Percentiles rank a stretch among this genome's conserved stretches.
Conservation (phyloP, 192 early-diverging fungal species). For the Radiomyces spectabilis region DNA sequence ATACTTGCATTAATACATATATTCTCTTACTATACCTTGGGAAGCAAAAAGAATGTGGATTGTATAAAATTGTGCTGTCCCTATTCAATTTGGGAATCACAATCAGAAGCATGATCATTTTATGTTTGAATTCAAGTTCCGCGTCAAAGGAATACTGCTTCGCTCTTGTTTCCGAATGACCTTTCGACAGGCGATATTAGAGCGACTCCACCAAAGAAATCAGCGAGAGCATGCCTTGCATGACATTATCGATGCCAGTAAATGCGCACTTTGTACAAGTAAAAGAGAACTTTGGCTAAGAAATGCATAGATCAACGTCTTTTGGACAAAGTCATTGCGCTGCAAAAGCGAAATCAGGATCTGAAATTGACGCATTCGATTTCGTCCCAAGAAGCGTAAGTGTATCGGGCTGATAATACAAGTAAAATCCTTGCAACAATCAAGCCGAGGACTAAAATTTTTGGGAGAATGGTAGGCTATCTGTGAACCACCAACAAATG, state of each 20-base stretch:
- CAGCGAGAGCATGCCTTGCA: background rate
- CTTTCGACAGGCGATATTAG: background rate
- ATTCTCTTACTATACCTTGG: too few species aligned
- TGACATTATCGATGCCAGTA: background rate
- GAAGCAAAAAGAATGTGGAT: too few species aligned
- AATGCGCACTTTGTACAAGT: background rate
- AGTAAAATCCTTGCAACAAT: background rate
- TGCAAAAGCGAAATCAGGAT: background rate
- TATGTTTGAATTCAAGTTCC: too few species aligned
- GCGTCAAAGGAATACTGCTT: too few species aligned
- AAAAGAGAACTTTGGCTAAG: background rate
- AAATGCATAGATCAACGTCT: background rate
- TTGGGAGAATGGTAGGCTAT: background rate
- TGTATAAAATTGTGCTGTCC: too few species aligned
- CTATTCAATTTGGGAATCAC: too few species aligned
- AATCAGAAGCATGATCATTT: too few species aligned
- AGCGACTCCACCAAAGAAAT: background rate
- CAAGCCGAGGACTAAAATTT: background rate
- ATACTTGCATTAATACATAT: too few species aligned
- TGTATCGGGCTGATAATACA: background rate
- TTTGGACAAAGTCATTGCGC: background rate
- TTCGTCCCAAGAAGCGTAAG: background rate
- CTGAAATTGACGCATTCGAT: background rate
- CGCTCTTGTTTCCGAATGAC: too few species aligned
- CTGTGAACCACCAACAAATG: slow-evolving; percentile 54